Base-by-base conservation (phyloP, 2,329 filamentous ascomycete species). In the Pyrenochaeta sp. region DNA sequence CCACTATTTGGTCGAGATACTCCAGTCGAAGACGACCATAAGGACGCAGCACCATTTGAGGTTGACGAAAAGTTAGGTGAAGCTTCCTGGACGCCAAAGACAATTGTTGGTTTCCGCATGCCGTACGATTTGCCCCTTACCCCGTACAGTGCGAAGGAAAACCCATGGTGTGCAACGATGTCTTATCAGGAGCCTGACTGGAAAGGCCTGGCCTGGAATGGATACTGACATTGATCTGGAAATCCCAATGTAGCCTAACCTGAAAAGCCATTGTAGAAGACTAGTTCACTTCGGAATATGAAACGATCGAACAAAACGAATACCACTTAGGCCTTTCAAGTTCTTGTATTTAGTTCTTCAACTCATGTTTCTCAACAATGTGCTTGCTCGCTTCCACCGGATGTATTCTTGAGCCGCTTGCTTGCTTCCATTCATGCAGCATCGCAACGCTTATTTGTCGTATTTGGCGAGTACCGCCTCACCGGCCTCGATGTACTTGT, bases 41-140 rank as follows among this genome's bases (percentile, higher is more conserved):
- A 35, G 8, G 59, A 39, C 23, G 53, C 50, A 11, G 49, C 48
- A 13, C 42, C 24, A n/a, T 34, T 38, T 8, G 37, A 37, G 28
- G 48, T 10, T n/a, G 34, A 31, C n/a, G 26, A 5, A 8, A 35
- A 27, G n/a, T 37, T 10, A 8, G 35, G 7, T 4, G 27, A 32
- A 6, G 15, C n/a, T n/a, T n/a, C n/a, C n/a, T n/a, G 13, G 18
- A 30, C 14, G 39, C 45, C 43, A 20, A 45, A 29, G 27, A 57
- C 26, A 8, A 53, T 85, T 0, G 78, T 96, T 3, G 89, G 88
- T 0, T 74, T 93, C 19, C 80, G 90, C 11, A 85, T 96, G 72
- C 89, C 91, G n/a, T 96, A 96, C 68, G 85, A 85, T 68, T 71
- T 92, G 6, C 91, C 91, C 0, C 68, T 96, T 19, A 82, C 82